These are phyloP conservation scores for Rhizopogon vesiculosus DNA, from an alignment of 768 basidiomycete species.

Conservation along the genomic window DNA sequence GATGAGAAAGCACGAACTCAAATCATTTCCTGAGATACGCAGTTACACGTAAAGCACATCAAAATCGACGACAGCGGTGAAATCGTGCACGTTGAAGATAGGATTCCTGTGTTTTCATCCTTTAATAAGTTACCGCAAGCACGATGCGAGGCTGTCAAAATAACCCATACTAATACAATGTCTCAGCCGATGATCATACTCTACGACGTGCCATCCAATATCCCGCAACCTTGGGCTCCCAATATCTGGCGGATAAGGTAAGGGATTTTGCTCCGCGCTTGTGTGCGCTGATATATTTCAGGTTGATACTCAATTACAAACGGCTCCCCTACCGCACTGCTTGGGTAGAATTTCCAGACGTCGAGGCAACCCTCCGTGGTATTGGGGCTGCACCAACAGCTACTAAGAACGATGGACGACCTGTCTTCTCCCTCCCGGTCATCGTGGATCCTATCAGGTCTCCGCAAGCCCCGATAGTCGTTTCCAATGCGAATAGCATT, in stretches of 20 bases:
- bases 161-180: conserved; percentile 20
- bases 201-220: conserved; percentile 61
- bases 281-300: conserved; percentile 18
- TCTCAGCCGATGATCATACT: conserved; percentile 52
- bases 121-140: conserved; percentile 10
- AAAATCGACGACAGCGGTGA: background rate
- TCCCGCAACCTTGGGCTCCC: conserved; percentile 70
- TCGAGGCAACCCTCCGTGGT: conserved; percentile 53
- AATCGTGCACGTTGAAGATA: background rate
- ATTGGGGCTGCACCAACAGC: conserved; percentile 59
- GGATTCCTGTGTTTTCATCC: background rate
- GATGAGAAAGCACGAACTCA: background rate
- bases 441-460: conserved; percentile 55
- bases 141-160: background rate
- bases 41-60: background rate
- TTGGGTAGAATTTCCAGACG: conserved; percentile 68
- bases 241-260: conserved; percentile 72
- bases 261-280: conserved; percentile 3
- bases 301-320: conserved; percentile 76
- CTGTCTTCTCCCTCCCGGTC: conserved; percentile 66
- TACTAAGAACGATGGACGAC: conserved; percentile 48
- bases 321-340: conserved; percentile 63
- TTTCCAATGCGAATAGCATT: conserved; percentile 59
- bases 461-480: conserved; percentile 40
- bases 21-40: background rate